Evolutionary conservation across 305 asterid species (phyloP).

Genomic region (Withania somnifera): DNA sequence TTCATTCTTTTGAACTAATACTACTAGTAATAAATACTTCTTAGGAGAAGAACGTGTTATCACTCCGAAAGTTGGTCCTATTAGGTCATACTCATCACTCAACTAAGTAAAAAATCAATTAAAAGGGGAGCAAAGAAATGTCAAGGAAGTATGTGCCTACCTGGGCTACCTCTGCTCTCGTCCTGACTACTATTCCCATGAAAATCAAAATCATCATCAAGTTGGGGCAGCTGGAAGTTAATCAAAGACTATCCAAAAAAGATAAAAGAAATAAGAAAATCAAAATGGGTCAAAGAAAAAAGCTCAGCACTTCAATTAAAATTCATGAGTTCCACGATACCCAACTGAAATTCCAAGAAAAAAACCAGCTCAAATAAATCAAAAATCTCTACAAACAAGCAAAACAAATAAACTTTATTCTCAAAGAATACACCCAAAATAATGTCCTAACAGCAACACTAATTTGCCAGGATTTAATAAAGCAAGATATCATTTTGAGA

Average conservation of each 20-base stretch:
- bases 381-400: neutral
- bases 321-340: neutral
- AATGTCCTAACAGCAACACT: neutral
- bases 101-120: neutral
- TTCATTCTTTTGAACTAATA: no score
- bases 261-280: neutral
- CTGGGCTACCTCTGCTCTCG: conserved; percentile 94
- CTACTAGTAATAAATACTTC: neutral
- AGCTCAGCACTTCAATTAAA: neutral
- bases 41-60: neutral
- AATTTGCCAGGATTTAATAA: neutral
- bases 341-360: conserved; percentile 17
- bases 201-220: conserved; percentile 76
- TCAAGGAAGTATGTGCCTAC: conserved; percentile 34
- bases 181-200: conserved; percentile 94
- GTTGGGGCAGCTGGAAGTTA: conserved; percentile 90
- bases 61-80: neutral
- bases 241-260: conserved; percentile 64
- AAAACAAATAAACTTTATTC: neutral
- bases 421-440: neutral
- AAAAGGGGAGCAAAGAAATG: neutral
- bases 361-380: conserved; percentile 10
- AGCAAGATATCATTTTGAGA: neutral
- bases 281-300: neutral
- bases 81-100: neutral